phyloP scores from a whole-genome alignment of 768 basidiomycete species.

The Steccherinum ochraceum region DNA sequence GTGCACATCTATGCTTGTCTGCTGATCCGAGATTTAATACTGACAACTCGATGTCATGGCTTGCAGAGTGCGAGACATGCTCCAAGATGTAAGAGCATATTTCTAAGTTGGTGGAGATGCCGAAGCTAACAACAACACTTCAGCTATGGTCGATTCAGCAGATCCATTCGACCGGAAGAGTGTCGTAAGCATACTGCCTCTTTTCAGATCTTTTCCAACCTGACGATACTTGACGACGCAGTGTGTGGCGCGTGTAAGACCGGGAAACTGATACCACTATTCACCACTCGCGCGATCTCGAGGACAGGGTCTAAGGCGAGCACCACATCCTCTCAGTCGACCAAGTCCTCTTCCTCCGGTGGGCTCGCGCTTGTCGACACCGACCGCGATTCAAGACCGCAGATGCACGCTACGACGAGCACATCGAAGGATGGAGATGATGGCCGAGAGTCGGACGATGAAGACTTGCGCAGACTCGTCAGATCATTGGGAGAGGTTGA shows the following conservation, averaged over 20 bases:
- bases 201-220: neutral
- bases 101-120: neutral
- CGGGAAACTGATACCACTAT: slow-evolving; percentile 54
- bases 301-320: too few species aligned
- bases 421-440: too few species aligned
- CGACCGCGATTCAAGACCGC: too few species aligned
- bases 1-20: slow-evolving; percentile 16
- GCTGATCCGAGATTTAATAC: neutral
- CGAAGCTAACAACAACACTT: slow-evolving; percentile 2
- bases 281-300: slow-evolving; percentile 30
- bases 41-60: too few species aligned
- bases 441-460: neutral
- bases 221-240: slow-evolving; percentile 21
- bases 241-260: slow-evolving; percentile 63
- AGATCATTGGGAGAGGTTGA: neutral
- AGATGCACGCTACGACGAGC: too few species aligned
- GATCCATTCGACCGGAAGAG: slow-evolving; percentile 62
- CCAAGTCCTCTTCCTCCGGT: too few species aligned
- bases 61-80: slow-evolving; percentile 57
- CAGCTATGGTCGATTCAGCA: slow-evolving; percentile 72
- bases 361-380: too few species aligned
- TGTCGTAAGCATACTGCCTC: slow-evolving; percentile 38
- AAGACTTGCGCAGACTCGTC: neutral
- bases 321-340: too few species aligned
- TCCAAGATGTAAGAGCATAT: slow-evolving; percentile 44